Evolutionary conservation across 2,329 filamentous ascomycete genomes (phyloP).

Genomic region (Talaromyces verruculosus): DNA sequence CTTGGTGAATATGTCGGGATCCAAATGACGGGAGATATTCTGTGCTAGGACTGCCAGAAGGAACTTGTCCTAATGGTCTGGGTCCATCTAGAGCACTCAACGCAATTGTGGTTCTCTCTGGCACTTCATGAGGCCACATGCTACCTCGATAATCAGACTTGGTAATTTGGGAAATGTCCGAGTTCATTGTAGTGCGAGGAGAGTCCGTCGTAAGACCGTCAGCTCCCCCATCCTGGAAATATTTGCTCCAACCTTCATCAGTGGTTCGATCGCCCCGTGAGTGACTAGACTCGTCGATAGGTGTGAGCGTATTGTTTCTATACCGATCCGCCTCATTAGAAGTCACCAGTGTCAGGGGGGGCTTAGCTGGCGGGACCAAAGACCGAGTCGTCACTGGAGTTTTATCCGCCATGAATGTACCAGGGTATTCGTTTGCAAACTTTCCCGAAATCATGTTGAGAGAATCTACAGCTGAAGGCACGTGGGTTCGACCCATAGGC

Average conservation of each 20-base stretch:
- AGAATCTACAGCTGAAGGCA: conserved; percentile 41
- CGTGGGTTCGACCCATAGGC: conserved; percentile 47
- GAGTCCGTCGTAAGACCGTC: conserved; percentile 30
- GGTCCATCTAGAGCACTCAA: conserved; percentile 35
- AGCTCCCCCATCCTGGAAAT: conserved; percentile 44
- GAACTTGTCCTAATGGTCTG: conserved; percentile 41
- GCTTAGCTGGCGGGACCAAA: conserved; percentile 25
- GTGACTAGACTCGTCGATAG: conserved; percentile 22
- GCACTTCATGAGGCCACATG: conserved; percentile 39
- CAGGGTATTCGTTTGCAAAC: conserved; percentile 31
- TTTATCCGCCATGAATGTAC: conserved; percentile 29
- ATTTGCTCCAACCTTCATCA: conserved; percentile 51
- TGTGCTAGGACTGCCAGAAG: conserved; percentile 46
- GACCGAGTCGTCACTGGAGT: conserved; percentile 11
- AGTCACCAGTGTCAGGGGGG: conserved; percentile 33
- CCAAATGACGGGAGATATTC: conserved; percentile 33
- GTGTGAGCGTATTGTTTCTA: conserved; percentile 27
- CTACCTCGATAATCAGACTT: conserved; percentile 41
- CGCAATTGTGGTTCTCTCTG: conserved; percentile 14
- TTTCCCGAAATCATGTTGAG: conserved; percentile 44
- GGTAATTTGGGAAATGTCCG: conserved; percentile 31
- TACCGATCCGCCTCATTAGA: conserved; percentile 30
- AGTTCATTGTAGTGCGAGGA: conserved; percentile 29
- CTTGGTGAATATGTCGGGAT: conserved; percentile 39
- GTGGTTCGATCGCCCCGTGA: conserved; percentile 42